Evolutionary conservation across 2,329 filamentous ascomycete species (phyloP).

Genomic region (Pseudogymnoascus sp.): DNA sequence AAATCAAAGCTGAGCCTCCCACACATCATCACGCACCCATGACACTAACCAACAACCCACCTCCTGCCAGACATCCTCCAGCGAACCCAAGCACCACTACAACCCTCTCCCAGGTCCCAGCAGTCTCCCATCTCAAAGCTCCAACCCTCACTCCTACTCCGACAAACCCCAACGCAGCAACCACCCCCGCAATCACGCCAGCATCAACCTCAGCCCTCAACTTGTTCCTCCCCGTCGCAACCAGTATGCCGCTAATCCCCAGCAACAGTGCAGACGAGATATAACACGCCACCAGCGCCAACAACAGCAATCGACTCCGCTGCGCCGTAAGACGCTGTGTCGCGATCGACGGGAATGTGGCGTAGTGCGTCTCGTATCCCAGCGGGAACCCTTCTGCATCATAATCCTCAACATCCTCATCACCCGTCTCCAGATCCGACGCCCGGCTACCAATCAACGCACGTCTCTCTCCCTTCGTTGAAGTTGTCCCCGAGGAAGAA

Average conservation of each 20-base stretch:
- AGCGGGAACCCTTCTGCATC: conserved; percentile 39
- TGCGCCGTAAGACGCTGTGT: conserved; percentile 45
- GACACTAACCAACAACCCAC: neutral
- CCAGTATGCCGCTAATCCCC: conserved; percentile 55
- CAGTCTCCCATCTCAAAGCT: neutral
- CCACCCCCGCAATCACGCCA: conserved; percentile 61
- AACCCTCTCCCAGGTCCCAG: neutral
- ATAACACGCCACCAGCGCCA: conserved; percentile 46
- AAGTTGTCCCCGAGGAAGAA: neutral
- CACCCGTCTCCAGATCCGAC: conserved; percentile 17
- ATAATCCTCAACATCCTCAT: conserved; percentile 42
- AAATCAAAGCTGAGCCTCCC: neutral
- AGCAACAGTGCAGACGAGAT: conserved; percentile 55
- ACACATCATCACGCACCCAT: neutral
- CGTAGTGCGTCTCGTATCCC: conserved; percentile 48
- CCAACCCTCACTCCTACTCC: conserved; percentile 37
- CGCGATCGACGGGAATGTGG: conserved; percentile 42
- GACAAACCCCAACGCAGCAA: conserved; percentile 57
- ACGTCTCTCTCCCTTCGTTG: neutral
- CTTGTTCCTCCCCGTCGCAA: conserved; percentile 59
- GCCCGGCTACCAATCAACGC: neutral
- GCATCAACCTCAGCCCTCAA: conserved; percentile 64
- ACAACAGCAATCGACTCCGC: conserved; percentile 48
- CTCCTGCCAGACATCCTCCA: neutral
- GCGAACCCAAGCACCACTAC: neutral